Base-by-base conservation (phyloP, 2,329 filamentous ascomycete genomes). In the Mycocentrospora acerina region DNA sequence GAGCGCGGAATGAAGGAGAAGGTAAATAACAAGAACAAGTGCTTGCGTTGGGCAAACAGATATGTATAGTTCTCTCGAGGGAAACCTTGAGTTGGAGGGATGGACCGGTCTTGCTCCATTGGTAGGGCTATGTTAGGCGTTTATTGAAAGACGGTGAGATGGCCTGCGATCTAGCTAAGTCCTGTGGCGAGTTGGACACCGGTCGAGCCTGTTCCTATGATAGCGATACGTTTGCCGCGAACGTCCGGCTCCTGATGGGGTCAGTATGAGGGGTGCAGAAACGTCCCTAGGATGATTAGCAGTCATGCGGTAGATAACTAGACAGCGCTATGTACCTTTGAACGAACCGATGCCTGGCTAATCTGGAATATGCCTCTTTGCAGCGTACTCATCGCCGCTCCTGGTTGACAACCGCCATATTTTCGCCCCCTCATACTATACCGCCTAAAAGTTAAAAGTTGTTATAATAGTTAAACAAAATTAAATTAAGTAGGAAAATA, bases 161-260 rank as follows among this genome's bases (percentile, higher is more conserved):
- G 57, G 5, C 67, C 70, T 0, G 74, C 79, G 8, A 70, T 53
- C 2, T 73, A 72, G 3, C 72, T 77, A 66, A 76, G 74, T 24
- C 77, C 79, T 44, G 85, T 81, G 1, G 75, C 72, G 25, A 82
- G 72, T 48, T 85, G 81, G 1, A 84, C 75, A 0, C 80, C 81
- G 0, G 78, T 78, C 0, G 80, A 75, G 1, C 81, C 82, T n/a
- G 55, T 56, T 3, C 82, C 82, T 22, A 85, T 77, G 46, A 85
- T 71, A 5, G 76, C 81, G 27, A 78, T 72, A n/a, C 72, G 71
- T 54, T 84, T 84, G 35, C 71, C 72, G 18, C 69, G 67, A 19
- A 80, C 69, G 29, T 77, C 68, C 17, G 80, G 66, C 1, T 74
- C 67, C 7, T 76, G 64, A 9, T 77, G 67, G 2, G 80, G 79